A percentile compares a stretch with the other conserved stretches of the same genome.
Evolutionary conservation across 148 eudicot species (phyloP).

Genomic region (Limonium bicolor): DNA sequence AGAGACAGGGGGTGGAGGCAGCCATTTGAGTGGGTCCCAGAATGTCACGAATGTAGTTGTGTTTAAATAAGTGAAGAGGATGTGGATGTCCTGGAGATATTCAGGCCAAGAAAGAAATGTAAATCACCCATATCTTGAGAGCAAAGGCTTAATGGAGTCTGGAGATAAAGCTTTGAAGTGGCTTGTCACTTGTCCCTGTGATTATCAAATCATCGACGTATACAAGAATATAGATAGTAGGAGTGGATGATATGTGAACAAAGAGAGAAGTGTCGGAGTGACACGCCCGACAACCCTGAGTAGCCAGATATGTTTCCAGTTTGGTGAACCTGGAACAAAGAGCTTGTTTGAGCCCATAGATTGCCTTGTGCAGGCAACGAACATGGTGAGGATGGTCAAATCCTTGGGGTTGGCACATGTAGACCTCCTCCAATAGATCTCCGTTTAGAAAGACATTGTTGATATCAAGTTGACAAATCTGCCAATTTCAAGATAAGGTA

Average conservation of each 20-base stretch:
- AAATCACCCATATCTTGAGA: no score
- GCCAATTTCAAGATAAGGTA: background rate
- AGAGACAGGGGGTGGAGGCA: no score
- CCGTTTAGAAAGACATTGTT: no score
- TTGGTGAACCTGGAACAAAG: background rate
- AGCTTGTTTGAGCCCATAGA: background rate
- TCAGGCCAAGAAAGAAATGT: background rate
- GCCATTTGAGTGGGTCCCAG: background rate
- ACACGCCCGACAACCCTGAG: background rate
- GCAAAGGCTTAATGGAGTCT: background rate
- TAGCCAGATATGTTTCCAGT: background rate
- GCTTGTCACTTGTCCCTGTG: background rate
- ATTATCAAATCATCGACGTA: background rate
- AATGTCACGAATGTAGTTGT: background rate
- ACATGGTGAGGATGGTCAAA: background rate
- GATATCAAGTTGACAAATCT: background rate
- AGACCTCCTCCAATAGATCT: background rate
- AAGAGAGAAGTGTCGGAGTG: background rate
- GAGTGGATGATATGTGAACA: background rate
- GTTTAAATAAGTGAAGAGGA: background rate
- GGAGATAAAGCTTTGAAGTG: background rate
- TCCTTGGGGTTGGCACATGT: background rate
- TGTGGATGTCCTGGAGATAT: background rate
- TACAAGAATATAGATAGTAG: background rate
- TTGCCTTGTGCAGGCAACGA: background rate